Base-by-base conservation (phyloP, 768 basidiomycete species). In the Cystobasidiopsis lactophilus region DNA sequence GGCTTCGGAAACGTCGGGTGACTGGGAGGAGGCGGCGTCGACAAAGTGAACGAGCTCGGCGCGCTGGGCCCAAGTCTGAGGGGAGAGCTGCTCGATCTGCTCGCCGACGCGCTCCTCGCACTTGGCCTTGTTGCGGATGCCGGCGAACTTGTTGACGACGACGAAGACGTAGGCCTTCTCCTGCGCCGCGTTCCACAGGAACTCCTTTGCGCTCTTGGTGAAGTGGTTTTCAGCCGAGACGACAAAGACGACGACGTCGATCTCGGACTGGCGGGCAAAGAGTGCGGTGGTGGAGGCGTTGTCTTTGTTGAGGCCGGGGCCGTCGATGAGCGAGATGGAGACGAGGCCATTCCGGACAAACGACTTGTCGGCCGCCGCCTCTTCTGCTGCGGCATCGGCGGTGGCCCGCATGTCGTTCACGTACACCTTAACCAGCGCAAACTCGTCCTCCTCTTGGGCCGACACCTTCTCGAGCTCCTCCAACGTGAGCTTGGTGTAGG, bases 221-320 rank as follows among this genome's bases (percentile, higher is more conserved):
- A 98, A 91, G 71, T 96, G 91, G 67, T 98, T 96, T 70, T 93
- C 89, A 3, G 93, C 86, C 0, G 84, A 86, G 47, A 93, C 88
- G 59, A 95, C 88, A 66, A 95, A 98, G 52, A 98, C 91, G 53
- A 98, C 77, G 23, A 98, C 91, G 65, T 98, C 93, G 41, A 98
- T 96, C 68, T 95, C 89, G 63, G 89, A 82, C 66, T 96, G 93
- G 18, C 86, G 82, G 31, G 89, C 77, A 60, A 98, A 96, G 48
- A 93, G 71, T 5, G 85, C 84, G 2, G 91, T 98, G 1, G 93
- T 98, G 70, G 91, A 82, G 63, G 88, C 62, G 55, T 79, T 84
- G 67, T 98, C 93, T 44, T 86, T 79, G 68, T 98, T 98, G 50
- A 98, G 77, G 50, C 93, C 93, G 2, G 93, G 93, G 0, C 89